Evolutionary conservation across 306 rosid species (phyloP), one percentile per base, ranked within the genome.

Genomic region (Abrus precatorius): DNA sequence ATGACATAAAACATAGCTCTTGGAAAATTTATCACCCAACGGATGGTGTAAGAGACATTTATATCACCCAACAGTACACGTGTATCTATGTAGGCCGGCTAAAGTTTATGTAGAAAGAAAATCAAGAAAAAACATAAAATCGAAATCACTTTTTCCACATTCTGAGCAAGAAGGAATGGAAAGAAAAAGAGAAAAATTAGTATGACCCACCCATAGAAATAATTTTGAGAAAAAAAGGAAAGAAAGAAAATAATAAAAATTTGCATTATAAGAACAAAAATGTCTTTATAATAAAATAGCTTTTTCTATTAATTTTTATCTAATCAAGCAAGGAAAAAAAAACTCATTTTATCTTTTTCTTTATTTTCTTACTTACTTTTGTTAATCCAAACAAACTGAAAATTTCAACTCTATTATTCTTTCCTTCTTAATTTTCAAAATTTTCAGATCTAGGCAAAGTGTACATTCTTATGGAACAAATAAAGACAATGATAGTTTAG

Each of bases 401-500:
- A 13, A 13, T 29, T 1, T 38, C 30, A 20, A 30, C n/a, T 30
- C 12, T 20, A 52, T 52, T 52, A 4, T 59, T 30, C 29, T 38
- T 59, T 4, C 7, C 10, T 36, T 36, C 5, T 34, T 5, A 4
- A 12, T 61, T 63, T 14, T 14, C 9, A 20, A 20, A 20, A 20
- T 36, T 36, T 36, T 36, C 45, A 33, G 2, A 2, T 27, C 10
- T 34, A 34, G 2, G 6, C 48, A 57, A 59, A 63, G 28, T 61
- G 61, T 44, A 9, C 61, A 62, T 3, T 38, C 11, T 30, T 9
- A 38, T 4, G 12, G 20, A 13, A 47, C 77, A 73, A 67, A 56
- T 48, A 78, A 62, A 32, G 63, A 57, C 81, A 79, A 73, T 10
- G 64, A 78, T 7, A 6, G 14, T 50, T 69, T 53, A 45, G 57